Evolutionary conservation across 2,329 filamentous ascomycete species (phyloP).

Genomic region (Cyphellophora europaea): DNA sequence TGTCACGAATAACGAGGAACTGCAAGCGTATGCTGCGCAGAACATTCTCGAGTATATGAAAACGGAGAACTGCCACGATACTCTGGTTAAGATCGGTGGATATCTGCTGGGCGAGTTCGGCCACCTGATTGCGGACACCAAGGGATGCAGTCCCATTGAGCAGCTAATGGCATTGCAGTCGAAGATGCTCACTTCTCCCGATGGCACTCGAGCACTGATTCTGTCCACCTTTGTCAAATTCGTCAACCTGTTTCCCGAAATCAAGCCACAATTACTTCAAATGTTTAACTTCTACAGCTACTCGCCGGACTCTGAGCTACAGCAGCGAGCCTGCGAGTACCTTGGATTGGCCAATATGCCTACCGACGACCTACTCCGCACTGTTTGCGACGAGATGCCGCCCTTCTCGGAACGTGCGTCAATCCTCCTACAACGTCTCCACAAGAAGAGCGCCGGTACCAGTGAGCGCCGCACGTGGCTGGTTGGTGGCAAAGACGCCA

Average conservation of each 20-base stretch:
- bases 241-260: slow-evolving; percentile 95
- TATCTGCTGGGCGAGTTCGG: slow-evolving; percentile 96
- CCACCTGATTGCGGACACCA: slow-evolving; percentile 86
- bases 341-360: slow-evolving; percentile 74
- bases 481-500: slow-evolving; percentile 92
- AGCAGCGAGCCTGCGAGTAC: slow-evolving; percentile 95
- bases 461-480: slow-evolving; percentile 97
- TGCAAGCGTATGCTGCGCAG: slow-evolving; percentile 92
- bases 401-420: slow-evolving; percentile 93
- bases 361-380: slow-evolving; percentile 83
- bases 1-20: slow-evolving; percentile 96
- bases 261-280: slow-evolving; percentile 86
- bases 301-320: slow-evolving; percentile 86
- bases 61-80: slow-evolving; percentile 89
- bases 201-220: slow-evolving; percentile 85
- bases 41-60: slow-evolving; percentile 90
- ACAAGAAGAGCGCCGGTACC: slow-evolving; percentile 87
- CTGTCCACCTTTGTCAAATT: slow-evolving; percentile 95
- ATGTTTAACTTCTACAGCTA: slow-evolving; percentile 91
- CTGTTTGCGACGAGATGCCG: slow-evolving; percentile 97
- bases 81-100: slow-evolving; percentile 91
- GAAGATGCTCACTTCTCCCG: slow-evolving; percentile 82
- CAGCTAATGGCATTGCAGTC: slow-evolving; percentile 87
- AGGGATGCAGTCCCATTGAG: slow-evolving; percentile 90
- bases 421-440: slow-evolving; percentile 78